Evolutionary conservation across 768 basidiomycete genomes (phyloP).

Genomic region (Guyanaporus albipodus): DNA sequence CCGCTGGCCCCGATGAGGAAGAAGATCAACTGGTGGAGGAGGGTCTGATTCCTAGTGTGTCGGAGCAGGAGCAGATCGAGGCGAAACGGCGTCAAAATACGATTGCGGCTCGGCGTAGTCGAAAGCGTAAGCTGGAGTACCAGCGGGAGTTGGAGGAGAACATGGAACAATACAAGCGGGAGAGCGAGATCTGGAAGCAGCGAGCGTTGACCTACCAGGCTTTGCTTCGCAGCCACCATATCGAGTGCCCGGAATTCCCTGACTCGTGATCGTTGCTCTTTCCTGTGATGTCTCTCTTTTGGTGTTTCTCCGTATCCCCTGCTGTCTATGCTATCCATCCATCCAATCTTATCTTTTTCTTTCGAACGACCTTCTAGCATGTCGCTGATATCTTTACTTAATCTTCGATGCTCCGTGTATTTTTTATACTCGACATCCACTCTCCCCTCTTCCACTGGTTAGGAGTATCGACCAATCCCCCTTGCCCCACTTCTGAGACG

Average conservation of each 20-base stretch:
- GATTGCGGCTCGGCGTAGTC: constrained; percentile 74
- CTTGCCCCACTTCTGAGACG: constrained; percentile 2
- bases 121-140: constrained; percentile 70
- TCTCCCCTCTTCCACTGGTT: constrained; percentile 41
- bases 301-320: constrained; percentile 7
- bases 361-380: background rate
- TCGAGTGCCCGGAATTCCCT: constrained; percentile 50
- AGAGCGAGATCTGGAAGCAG: constrained; percentile 62
- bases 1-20: constrained; percentile 46
- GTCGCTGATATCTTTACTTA: constrained; percentile 15
- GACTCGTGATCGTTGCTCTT: constrained; percentile 20
- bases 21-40: constrained; percentile 36
- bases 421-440: constrained; percentile 20
- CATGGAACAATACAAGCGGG: constrained; percentile 48
- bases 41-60: constrained; percentile 36
- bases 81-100: constrained; percentile 83
- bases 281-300: constrained; percentile 3
- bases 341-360: constrained; percentile 7
- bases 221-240: constrained; percentile 53
- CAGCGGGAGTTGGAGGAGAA: constrained; percentile 59
- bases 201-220: constrained; percentile 47
- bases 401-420: constrained; percentile 46
- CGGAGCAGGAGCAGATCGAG: constrained; percentile 66
- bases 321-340: background rate
- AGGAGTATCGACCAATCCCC: constrained; percentile 55